A percentile compares a stretch with the other conserved stretches of the same genome.
Conservation (phyloP, 164 flowering plant species). For the Magnolia kwangsiensis region DNA sequence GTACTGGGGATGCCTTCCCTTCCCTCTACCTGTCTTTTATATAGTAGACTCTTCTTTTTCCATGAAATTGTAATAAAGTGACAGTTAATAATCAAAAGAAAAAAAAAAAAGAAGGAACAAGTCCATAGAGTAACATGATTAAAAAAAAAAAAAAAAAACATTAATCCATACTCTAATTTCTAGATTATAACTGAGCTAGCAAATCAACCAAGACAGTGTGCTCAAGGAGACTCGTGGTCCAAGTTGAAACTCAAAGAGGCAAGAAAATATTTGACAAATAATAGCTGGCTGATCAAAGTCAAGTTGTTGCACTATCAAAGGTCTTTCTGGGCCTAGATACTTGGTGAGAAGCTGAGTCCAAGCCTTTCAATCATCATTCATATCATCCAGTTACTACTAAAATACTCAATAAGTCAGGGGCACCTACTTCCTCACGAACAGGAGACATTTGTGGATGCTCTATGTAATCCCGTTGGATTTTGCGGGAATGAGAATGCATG, state of each 20-base stretch:
- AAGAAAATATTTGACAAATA: background rate
- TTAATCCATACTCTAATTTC: background rate
- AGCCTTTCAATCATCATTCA: background rate
- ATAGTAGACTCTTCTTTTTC: too few species aligned
- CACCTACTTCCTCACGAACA: conserved; percentile 76
- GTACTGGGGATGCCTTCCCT: too few species aligned
- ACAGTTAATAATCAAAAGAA: too few species aligned
- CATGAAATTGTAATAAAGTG: too few species aligned
- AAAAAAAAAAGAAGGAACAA: background rate
- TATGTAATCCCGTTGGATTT: conserved; percentile 48
- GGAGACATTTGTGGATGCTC: conserved; percentile 72
- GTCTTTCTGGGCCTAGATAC: background rate
- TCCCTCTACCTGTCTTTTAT: too few species aligned
- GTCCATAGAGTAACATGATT: background rate
- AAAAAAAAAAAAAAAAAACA: background rate
- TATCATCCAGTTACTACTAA: background rate
- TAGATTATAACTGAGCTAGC: background rate
- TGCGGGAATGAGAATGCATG: conserved; percentile 69
- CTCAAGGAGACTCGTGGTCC: background rate
- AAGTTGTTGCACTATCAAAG: background rate
- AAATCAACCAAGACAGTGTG: background rate
- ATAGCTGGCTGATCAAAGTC: background rate
- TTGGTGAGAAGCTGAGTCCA: background rate
- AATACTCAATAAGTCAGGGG: background rate
- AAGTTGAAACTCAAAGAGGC: background rate